These are phyloP conservation scores for Mucor circinelloides DNA, from an alignment of 371 early-diverging fungal species.

Conservation along the genomic window DNA sequence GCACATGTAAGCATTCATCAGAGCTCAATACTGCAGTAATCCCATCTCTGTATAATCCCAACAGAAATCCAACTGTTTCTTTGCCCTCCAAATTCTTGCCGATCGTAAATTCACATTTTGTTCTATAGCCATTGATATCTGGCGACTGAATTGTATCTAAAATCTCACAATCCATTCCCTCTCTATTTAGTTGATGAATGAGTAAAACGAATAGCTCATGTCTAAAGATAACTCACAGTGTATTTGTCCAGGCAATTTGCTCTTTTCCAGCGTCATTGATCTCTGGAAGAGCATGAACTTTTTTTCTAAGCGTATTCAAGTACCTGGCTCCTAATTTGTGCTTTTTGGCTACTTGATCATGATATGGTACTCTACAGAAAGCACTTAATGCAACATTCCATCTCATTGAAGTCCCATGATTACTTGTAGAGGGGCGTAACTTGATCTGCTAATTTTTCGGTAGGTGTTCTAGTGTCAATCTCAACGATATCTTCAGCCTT, in stretches of 20 bases:
- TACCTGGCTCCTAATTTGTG: slow-evolving; percentile 26
- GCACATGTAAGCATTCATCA: slow-evolving; percentile 54
- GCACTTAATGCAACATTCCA: background rate
- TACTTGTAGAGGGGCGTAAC: slow-evolving; percentile 59
- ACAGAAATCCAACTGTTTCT: slow-evolving; percentile 71
- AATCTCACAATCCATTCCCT: slow-evolving; percentile 44
- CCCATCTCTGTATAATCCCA: slow-evolving; percentile 71
- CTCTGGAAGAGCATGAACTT: slow-evolving; percentile 22
- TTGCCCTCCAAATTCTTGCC: slow-evolving; percentile 65
- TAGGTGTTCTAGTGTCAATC: slow-evolving; percentile 52
- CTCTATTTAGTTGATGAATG: background rate
- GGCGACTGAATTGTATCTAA: slow-evolving; percentile 68
- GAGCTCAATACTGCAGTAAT: slow-evolving; percentile 56
- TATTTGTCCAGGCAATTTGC: slow-evolving; percentile 47
- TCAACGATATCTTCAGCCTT: slow-evolving; percentile 14
- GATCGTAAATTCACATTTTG: slow-evolving; percentile 83
- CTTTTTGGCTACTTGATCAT: slow-evolving; percentile 33
- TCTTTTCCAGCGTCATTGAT: slow-evolving; percentile 23
- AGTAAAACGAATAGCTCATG: background rate
- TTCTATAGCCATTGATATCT: slow-evolving; percentile 65
- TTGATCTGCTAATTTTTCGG: slow-evolving; percentile 71
- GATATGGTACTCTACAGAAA: slow-evolving; percentile 27
- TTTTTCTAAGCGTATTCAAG: slow-evolving; percentile 26
- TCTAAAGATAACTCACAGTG: slow-evolving; percentile 18
- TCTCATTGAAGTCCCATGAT: background rate